Evolutionary conservation across 768 basidiomycete genomes (phyloP), one percentile per base, ranked within the genome.

Genomic region (Lyophyllum semitale): DNA sequence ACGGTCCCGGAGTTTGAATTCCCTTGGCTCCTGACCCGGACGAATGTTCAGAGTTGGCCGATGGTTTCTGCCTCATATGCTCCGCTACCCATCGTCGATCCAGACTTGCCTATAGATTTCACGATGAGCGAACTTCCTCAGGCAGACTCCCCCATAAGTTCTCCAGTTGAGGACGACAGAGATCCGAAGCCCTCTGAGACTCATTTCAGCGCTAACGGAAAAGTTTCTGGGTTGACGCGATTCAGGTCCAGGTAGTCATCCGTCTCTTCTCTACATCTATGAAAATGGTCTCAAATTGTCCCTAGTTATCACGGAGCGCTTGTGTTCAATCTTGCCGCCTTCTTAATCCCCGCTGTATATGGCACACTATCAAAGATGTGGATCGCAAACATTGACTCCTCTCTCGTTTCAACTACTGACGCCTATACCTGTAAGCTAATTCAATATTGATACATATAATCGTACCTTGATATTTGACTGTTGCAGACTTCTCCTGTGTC

Each of bases 361-460:
- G 46, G 46, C 30, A 66, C 64, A 2, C 50, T 66, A 3, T 58
- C 58, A 32, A 66, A 66, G 40, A 37, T 63, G 41, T 66, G 62
- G 64, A 49, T 66, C 23, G 64, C 64, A 8, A 62, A 63, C 37
- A 66, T 66, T 37, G 64, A 66, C 47, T 48, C 62, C 5, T 62
- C 60, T 3, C 40, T 62, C 23, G 64, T 66, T 23, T 59, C 59
- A 1, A 66, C 64, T 2, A 60, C 56, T 12, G 64, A 66, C 51
- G 64, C 59, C 17, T 66, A 56, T 41, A 66, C 64, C 9, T 66
- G 59, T 57, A 55, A 51, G 58, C 52, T n/a, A 8, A 32, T 26
- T n/a, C n/a, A n/a, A n/a, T 17, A 17, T 29, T 41, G 20, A 23
- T 22, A 2, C 15, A 8, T 29, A 18, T 42, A n/a, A 18, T 35